Base-by-base conservation (phyloP, 164 flowering plant species). In the Umbellularia californica region DNA sequence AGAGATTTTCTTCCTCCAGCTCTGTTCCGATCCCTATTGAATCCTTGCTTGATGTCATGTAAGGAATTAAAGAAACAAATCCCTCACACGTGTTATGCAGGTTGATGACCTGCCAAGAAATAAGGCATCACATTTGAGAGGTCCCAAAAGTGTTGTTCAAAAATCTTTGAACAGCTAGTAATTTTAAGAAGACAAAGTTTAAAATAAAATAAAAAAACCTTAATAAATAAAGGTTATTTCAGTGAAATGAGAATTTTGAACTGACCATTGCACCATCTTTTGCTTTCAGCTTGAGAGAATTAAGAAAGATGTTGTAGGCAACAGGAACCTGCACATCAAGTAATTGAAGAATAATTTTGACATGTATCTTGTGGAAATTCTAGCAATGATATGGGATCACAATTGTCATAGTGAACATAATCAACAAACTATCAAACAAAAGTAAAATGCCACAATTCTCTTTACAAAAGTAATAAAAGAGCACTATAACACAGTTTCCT, bases 191-290 rank as follows among this genome's bases (percentile, higher is more conserved):
- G 62, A 25, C 17, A 68, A 50, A 58, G 33, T 30, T 15, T n/a
- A n/a, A n/a, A n/a, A n/a, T n/a, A n/a, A 0, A 35, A 35, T 0
- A 35, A 35, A 6, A 5, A 35, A 6, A 35, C 1, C 1, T 25
- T 1, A 35, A 35, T 35, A 35, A 72, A 15, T 14, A 22, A 4
- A 50, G 70, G 25, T 47, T 19, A 65, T 64, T 35, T 50, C 15
- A 14, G n/a, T 14, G 3, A 35, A 22, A 60, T n/a, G 20, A 65
- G 27, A 65, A 47, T 23, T 52, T 25, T 33, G 23, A 69, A 80
- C 93, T 86, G 22, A 95, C 99, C 69, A 77, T 87, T 70, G 94
- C 91, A 72, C 93, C 88, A 84, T 96, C 97, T 74, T 88, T 88
- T 23, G 85, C 82, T 84, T 91, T 96, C 68, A 90, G 82, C 85